Conservation (phyloP, 83 land plant genomes). For the Diphasiastrum complanatum region DNA sequence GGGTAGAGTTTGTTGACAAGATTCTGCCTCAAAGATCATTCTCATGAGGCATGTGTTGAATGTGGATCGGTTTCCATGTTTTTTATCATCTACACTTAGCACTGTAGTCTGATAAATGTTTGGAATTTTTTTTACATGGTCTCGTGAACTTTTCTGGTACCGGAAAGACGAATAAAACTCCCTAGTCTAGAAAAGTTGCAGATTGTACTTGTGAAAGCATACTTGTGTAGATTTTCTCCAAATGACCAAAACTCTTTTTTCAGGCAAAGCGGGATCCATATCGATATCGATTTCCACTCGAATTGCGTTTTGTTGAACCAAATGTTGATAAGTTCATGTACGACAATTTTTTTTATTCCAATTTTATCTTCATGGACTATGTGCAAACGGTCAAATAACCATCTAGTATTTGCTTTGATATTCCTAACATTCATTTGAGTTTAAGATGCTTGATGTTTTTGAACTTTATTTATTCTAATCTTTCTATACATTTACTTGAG, state of each 20-base stretch:
- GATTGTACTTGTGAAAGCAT: no score
- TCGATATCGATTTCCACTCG: constrained; percentile 93
- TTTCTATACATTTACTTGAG: not conserved
- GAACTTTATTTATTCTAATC: not conserved
- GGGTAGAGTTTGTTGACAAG: no score
- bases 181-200: no score
- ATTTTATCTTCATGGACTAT: not conserved
- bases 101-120: no score
- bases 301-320: constrained; percentile 88
- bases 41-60: no score
- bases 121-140: no score
- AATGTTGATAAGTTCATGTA: constrained; percentile 93
- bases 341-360: constrained; percentile 13
- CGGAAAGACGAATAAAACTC: no score
- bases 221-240: no score
- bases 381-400: not conserved
- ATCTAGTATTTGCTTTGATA: not conserved
- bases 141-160: no score
- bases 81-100: no score
- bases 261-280: constrained; percentile 99
- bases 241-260: constrained; percentile 18
- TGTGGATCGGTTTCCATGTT: no score
- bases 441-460: not conserved
- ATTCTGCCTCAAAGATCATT: no score
- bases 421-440: not conserved